A percentile compares a stretch with the other conserved stretches of the same genome.
Evolutionary conservation across 352 stramenopile genomes (phyloP).

Genomic region (Thalassiosira livingstoniorum): DNA sequence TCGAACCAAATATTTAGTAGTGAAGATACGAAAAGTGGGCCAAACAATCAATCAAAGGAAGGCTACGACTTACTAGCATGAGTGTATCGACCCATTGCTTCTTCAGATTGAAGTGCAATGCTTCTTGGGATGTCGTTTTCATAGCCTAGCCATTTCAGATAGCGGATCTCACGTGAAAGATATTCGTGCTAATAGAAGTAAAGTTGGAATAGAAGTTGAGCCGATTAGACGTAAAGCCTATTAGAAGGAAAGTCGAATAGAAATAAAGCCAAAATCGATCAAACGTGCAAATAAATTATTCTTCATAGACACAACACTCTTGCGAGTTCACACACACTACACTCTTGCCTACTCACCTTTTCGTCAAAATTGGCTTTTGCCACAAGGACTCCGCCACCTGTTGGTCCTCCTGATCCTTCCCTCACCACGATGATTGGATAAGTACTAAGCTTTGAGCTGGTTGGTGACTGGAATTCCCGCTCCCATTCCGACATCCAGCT

Average conservation of each 20-base stretch:
- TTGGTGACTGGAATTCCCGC: constrained; percentile 72
- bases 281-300: too few relatives aligned
- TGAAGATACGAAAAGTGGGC: background rate
- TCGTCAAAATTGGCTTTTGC: constrained; percentile 95
- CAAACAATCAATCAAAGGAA: too few relatives aligned
- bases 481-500: constrained; percentile 92
- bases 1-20: background rate
- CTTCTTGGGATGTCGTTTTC: constrained; percentile 92
- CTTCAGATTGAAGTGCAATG: constrained; percentile 94
- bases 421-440: constrained; percentile 80
- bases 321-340: too few relatives aligned
- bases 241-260: too few relatives aligned
- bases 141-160: constrained; percentile 98
- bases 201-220: too few relatives aligned
- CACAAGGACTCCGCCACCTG: constrained; percentile 52
- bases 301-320: too few relatives aligned
- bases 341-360: too few relatives aligned
- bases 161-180: constrained; percentile 98
- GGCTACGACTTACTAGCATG: constrained; percentile 86
- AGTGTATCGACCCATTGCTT: constrained; percentile 96
- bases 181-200: too few relatives aligned
- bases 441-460: constrained; percentile 82
- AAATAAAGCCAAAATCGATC: too few relatives aligned
- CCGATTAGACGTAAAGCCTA: too few relatives aligned
- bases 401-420: constrained; percentile 39